phyloP scores from a whole-genome alignment of 257 asterid genomes.

The Solanum sejunctum region DNA sequence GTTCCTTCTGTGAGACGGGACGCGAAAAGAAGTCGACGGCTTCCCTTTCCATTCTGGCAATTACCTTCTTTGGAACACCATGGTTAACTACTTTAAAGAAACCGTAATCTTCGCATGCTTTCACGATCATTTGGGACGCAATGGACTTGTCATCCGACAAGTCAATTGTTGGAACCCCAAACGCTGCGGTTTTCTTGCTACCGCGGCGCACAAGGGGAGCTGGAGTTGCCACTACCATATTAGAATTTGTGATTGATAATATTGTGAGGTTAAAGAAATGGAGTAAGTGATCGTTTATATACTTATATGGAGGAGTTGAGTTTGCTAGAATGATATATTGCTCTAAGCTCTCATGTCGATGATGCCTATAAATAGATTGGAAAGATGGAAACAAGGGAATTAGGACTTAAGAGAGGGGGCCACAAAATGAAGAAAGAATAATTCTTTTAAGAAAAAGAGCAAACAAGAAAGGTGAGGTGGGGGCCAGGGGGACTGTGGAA shows the following conservation, averaged over 20 bases:
- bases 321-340: not conserved
- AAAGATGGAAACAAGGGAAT: not conserved
- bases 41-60: conserved; percentile 33
- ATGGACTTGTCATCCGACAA: conserved; percentile 22
- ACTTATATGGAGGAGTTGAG: not conserved
- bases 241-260: not conserved
- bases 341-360: not conserved
- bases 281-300: not conserved
- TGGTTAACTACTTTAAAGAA: conserved; percentile 57
- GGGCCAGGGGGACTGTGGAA: conserved; percentile 17
- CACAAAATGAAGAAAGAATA: not conserved
- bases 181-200: conserved; percentile 22
- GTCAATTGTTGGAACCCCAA: conserved; percentile 44
- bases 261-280: not conserved
- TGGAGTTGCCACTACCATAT: conserved; percentile 30
- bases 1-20: conserved; percentile 35
- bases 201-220: conserved; percentile 6
- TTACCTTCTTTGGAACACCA: conserved; percentile 30
- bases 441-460: not conserved
- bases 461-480: not conserved
- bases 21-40: conserved; percentile 33
- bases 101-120: conserved; percentile 57
- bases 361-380: not conserved
- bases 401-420: not conserved
- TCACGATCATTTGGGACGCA: conserved; percentile 19